Base-by-base conservation (phyloP, 139 green algal species). In the Closterium sp. region DNA sequence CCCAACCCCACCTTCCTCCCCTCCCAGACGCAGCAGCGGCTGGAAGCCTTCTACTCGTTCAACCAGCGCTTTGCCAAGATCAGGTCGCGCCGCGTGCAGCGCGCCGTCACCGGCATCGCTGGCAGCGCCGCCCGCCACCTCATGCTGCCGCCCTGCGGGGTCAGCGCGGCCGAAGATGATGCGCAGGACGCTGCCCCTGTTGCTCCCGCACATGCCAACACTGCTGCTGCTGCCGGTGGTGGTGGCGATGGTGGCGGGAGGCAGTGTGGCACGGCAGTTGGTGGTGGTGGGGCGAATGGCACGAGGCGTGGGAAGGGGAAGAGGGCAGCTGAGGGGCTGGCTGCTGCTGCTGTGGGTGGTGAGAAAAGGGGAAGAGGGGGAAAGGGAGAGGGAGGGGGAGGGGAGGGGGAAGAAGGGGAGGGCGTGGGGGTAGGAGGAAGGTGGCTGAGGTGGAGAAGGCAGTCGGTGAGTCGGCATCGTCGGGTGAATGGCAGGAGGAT, bases 61-160 rank as follows among this genome's bases (percentile, higher is more conserved):
- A 55, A 55, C 4, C 36, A 55, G 36, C 36, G 36, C 36, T 55
- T 55, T 55, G 36, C 36, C 36, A 55, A 55, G 36, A 55, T 55
- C 36, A 66, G 93, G 0, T 90, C 64, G 31, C 93, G 93, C 34
- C 86, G 93, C n/a, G 95, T 95, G 28, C 86, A 94, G 87, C 95
- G 95, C 34, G 93, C 92, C 23, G 55, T 95, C 34, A 84, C 89
- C 3, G 83, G 88, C 25, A 94, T 94, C 76, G 93, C 91, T n/a
- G 91, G 91, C 25, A 93, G 66, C 33, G 10, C 36, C 32, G 93
- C 34, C n/a, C 0, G 35, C 33, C 33, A 94, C 28, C 88, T 94
- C 88, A 93, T 87, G 90, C 89, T 91, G 89, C 89, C 89, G 31
- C 1, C 89, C 84, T 84, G 30, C 0, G 55, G 55, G 55, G 55